Base-by-base conservation (phyloP, 352 stramenopile species). In the Phytopythium ostracodes region DNA sequence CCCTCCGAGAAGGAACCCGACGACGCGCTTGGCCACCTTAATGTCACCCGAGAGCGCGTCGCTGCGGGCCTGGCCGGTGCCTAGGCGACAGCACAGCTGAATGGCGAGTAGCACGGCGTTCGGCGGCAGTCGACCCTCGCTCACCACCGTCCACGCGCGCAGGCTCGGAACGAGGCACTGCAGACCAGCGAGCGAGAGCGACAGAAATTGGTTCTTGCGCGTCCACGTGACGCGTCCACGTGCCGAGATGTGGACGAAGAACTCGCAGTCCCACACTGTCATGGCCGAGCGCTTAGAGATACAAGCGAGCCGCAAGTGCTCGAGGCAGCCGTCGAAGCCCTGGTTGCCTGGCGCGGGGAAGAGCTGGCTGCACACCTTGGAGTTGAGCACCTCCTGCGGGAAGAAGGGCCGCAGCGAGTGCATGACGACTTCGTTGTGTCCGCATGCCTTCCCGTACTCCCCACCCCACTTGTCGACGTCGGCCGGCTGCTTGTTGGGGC, bases 351-450 rank as follows among this genome's bases (percentile, higher is more conserved):
- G 89, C 17, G 89, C 89, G 7, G 89, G 89, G 29, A 83, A 84
- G 8, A 77, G 55, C 24, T 77, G 77, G 59, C 81, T 92, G 71
- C 89, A 97, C 18, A 95, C 77, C 46, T 88, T 82, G 24, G 89
- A 95, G 67, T 97, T 97, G 29, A 96, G 59, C 35, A 97, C 87
- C 66, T 94, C 81, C 63, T 96, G 81, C 4, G 89, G 89, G 56
- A 84, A 93, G 63, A 96, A 96, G 35, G 87, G 84, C 25, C 89
- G 81, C 62, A 96, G 49, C 12, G 79, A 64, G 35, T 97, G 84
- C 77, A 97, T 79, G 31, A 94, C 87, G 17, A 97, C 86, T 71
- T 97, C 89, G 71, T 97, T 97, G 71, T 97, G 89, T 15, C 80
- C 87, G 57, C 89, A 97, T 8, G 73, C 75, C 55, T 97, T 97